Percentiles rank a stretch among this genome's conserved stretches.
Evolutionary conservation across 257 asterid genomes (phyloP).

Genomic region (Nicotiana tabacum): DNA sequence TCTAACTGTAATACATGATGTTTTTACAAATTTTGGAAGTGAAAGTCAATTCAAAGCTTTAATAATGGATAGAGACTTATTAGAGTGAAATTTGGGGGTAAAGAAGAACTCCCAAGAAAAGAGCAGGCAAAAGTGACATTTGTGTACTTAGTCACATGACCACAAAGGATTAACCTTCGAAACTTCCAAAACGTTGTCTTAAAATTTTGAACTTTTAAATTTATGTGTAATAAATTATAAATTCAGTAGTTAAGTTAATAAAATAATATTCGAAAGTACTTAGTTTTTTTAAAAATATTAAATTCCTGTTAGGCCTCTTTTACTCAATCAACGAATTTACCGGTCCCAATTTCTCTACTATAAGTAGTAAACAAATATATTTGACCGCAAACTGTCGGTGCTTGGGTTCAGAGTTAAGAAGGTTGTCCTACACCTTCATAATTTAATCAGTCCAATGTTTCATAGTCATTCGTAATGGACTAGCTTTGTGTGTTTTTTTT

Average conservation of each 20-base stretch:
- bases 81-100: neutral
- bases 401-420: neutral
- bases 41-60: neutral
- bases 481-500: neutral
- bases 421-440: neutral
- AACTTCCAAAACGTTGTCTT: neutral
- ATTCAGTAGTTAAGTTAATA: neutral
- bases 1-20: neutral
- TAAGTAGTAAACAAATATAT: neutral
- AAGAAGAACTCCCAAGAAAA: neutral
- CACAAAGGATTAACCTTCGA: neutral
- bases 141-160: neutral
- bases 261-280: neutral
- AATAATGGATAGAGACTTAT: neutral
- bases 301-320: neutral
- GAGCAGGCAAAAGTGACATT: neutral
- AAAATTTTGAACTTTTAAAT: neutral
- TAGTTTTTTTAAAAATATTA: neutral
- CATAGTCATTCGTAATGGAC: neutral
- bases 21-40: neutral
- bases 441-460: neutral
- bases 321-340: neutral
- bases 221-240: neutral
- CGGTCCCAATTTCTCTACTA: neutral
- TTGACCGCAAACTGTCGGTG: conserved; percentile 17